Conservation (phyloP, 2,329 filamentous ascomycete species). For the Pyrenochaeta sp. region DNA sequence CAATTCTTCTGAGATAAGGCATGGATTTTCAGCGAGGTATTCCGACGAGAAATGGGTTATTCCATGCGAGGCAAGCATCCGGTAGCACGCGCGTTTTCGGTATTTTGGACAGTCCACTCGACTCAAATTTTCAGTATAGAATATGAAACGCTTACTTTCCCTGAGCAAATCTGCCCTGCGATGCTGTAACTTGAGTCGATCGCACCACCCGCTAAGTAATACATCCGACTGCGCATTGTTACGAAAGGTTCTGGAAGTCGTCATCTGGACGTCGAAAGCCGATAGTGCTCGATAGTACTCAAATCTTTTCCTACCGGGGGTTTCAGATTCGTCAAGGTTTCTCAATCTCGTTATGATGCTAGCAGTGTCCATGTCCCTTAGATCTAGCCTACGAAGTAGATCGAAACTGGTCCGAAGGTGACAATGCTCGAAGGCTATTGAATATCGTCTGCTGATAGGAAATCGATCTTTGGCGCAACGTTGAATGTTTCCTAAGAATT, state of each 20-base stretch:
- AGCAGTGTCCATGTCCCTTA: constrained; percentile 7
- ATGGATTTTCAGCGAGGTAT: constrained; percentile 3
- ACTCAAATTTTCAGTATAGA: not conserved
- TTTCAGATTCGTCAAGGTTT: not conserved
- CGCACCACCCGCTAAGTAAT: too few relatives aligned
- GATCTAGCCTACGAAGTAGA: not conserved
- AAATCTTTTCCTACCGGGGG: too few relatives aligned
- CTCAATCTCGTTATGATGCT: not conserved
- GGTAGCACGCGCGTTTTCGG: not conserved
- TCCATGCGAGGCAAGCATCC: not conserved
- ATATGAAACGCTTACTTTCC: too few relatives aligned
- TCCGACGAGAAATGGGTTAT: constrained; percentile 5
- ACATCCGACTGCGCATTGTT: too few relatives aligned
- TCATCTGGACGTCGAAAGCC: too few relatives aligned
- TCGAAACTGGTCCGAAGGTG: constrained; percentile 14
- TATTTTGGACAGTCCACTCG: not conserved
- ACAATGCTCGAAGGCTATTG: constrained; percentile 17
- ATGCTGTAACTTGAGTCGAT: too few relatives aligned
- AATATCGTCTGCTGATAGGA: not conserved
- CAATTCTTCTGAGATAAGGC: constrained; percentile 3
- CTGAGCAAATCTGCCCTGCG: too few relatives aligned
- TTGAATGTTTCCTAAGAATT: not conserved
- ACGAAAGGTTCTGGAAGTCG: too few relatives aligned
- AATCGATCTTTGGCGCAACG: not conserved
- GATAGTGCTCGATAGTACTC: too few relatives aligned